phyloP scores from a whole-genome alignment of 1,284 basidiomycete genomes.

The Pisolithus thermaeus region DNA sequence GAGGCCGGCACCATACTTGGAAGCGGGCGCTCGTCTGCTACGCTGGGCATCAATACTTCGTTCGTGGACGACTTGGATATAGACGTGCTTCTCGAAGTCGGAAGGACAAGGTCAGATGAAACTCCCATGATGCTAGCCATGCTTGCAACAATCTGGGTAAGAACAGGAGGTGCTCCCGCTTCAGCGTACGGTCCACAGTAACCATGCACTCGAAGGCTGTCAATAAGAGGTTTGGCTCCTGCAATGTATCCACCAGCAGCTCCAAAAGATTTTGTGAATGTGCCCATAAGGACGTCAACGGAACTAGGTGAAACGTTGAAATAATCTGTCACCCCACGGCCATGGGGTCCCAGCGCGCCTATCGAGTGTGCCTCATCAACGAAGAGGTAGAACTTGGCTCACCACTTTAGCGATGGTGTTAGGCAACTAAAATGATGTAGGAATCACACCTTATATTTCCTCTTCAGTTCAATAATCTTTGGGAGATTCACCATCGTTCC shows the following conservation, averaged over 20 bases:
- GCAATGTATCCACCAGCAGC: constrained; percentile 96
- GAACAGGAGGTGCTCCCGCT: constrained; percentile 84
- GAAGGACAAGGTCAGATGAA: constrained; percentile 43
- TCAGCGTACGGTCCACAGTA: constrained; percentile 90
- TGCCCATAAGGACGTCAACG: constrained; percentile 97
- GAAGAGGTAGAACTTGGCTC: constrained; percentile 83
- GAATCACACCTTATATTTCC: constrained; percentile 83
- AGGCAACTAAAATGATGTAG: not conserved
- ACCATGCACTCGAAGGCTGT: constrained; percentile 76
- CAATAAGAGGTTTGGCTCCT: constrained; percentile 76
- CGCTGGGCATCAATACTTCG: too few relatives aligned
- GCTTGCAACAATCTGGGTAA: constrained; percentile 87
- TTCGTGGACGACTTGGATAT: constrained; percentile 19
- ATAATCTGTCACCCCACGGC: constrained; percentile 94
- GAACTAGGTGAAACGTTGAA: constrained; percentile 80
- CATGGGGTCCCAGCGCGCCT: constrained; percentile 90
- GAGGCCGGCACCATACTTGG: constrained; percentile 63
- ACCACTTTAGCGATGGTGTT: constrained; percentile 9
- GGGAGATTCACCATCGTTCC: constrained; percentile 90
- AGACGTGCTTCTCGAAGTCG: constrained; percentile 5
- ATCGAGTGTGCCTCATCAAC: constrained; percentile 98
- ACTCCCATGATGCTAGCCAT: constrained; percentile 98
- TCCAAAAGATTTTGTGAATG: constrained; percentile 98
- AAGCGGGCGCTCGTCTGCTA: constrained; percentile 36
- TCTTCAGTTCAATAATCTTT: constrained; percentile 80